phyloP scores from a whole-genome alignment of 495 filamentous ascomycete species.

The Durotheca rogersii region DNA sequence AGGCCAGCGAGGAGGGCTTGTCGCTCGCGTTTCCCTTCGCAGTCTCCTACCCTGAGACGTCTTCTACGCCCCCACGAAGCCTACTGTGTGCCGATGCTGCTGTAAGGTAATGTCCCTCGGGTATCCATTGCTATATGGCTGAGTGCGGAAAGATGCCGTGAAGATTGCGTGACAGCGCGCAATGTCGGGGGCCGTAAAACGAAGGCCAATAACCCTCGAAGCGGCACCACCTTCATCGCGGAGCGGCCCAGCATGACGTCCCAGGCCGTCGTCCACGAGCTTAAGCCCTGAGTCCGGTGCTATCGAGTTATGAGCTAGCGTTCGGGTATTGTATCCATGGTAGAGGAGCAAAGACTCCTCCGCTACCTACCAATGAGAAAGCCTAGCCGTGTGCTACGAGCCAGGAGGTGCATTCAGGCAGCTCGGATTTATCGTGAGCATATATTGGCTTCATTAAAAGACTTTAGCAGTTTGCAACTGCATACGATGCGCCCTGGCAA shows the following conservation, averaged over 20 bases:
- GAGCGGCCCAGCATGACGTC: neutral
- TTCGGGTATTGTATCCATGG: constrained; percentile 14
- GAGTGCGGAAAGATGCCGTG: constrained; percentile 9
- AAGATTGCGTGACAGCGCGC: constrained; percentile 17
- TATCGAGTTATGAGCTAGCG: constrained; percentile 1
- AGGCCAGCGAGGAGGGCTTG: neutral
- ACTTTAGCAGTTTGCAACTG: no score
- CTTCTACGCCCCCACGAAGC: constrained; percentile 11
- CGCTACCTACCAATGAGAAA: constrained; percentile 14
- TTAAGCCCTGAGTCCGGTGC: neutral
- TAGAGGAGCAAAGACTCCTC: constrained; percentile 55
- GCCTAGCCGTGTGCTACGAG: neutral
- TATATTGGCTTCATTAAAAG: constrained; percentile 10
- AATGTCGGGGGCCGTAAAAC: constrained; percentile 9
- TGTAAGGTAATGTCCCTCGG: neutral
- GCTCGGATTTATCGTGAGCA: constrained; percentile 9
- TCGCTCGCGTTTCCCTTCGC: neutral
- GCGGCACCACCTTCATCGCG: constrained; percentile 9
- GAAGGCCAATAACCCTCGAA: constrained; percentile 7
- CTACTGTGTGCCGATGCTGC: constrained; percentile 1
- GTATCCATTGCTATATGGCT: neutral
- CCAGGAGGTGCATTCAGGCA: constrained; percentile 5
- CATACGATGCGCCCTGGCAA: neutral
- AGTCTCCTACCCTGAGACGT: constrained; percentile 8
- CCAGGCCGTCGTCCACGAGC: neutral